Conservation (phyloP, 768 basidiomycete genomes). For the Glaciozyma martinii region DNA sequence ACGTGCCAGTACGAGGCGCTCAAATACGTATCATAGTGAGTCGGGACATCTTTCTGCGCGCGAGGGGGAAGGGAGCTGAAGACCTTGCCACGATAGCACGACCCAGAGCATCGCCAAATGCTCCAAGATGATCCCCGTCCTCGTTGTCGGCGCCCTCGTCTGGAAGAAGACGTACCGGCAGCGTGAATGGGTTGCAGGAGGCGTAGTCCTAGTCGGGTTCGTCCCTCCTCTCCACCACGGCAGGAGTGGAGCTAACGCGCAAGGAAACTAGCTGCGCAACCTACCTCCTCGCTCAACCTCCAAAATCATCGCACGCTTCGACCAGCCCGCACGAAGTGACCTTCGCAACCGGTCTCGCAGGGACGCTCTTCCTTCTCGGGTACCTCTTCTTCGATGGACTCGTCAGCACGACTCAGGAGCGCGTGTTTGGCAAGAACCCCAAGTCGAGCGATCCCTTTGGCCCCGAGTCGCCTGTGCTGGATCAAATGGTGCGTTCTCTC, state of each 20-base stretch:
- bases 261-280: constrained; percentile 12
- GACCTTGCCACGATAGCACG: background rate
- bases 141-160: constrained; percentile 30
- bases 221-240: background rate
- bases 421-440: constrained; percentile 33
- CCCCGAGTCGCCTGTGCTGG: constrained; percentile 30
- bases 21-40: constrained; percentile 7
- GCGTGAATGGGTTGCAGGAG: constrained; percentile 30
- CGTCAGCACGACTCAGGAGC: constrained; percentile 32
- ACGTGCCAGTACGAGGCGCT: constrained; percentile 29
- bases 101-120: constrained; percentile 23
- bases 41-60: background rate
- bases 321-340: background rate
- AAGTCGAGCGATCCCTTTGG: constrained; percentile 29
- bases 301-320: constrained; percentile 3
- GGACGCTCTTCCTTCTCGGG: constrained; percentile 21
- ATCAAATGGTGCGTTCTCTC: constrained; percentile 18
- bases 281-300: constrained; percentile 31
- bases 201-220: constrained; percentile 28
- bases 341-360: constrained; percentile 8
- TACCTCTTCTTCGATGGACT: constrained; percentile 36
- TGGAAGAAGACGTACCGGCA: constrained; percentile 28
- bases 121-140: constrained; percentile 36
- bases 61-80: background rate
- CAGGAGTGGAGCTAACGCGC: background rate